These are phyloP conservation scores for Alternaria alternata DNA, from an alignment of 2,329 filamentous ascomycete species.

Conservation along the genomic window DNA sequence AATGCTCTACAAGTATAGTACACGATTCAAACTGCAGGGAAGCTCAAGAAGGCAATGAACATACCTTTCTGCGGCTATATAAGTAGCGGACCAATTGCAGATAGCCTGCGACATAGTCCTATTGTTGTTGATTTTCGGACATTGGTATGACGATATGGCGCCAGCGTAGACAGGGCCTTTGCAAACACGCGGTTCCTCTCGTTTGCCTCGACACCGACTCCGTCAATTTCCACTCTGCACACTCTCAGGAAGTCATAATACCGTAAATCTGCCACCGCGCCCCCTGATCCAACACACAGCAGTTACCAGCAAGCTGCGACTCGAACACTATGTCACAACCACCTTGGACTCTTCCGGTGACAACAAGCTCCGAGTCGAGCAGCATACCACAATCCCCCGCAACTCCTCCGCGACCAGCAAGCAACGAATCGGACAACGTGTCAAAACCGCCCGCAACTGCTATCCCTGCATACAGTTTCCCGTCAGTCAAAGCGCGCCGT, in stretches of 20 bases:
- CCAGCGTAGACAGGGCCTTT: background rate
- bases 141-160: background rate
- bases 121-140: background rate
- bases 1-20: background rate
- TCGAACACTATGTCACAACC: background rate
- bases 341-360: background rate
- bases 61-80: background rate
- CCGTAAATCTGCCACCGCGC: background rate
- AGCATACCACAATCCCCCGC: background rate
- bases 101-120: background rate
- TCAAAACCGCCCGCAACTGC: background rate
- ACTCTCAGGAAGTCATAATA: background rate
- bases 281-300: background rate
- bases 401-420: background rate
- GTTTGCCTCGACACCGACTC: background rate
- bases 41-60: background rate
- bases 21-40: background rate
- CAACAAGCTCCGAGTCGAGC: background rate
- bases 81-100: too few species aligned
- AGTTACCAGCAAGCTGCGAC: background rate
- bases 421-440: background rate
- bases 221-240: background rate
- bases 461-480: background rate
- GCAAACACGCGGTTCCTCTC: background rate
- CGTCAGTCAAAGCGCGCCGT: background rate